A percentile compares a stretch with the other conserved stretches of the same genome.
phyloP scores from a whole-genome alignment of 306 rosid species.

The Vachellia collinsii region DNA sequence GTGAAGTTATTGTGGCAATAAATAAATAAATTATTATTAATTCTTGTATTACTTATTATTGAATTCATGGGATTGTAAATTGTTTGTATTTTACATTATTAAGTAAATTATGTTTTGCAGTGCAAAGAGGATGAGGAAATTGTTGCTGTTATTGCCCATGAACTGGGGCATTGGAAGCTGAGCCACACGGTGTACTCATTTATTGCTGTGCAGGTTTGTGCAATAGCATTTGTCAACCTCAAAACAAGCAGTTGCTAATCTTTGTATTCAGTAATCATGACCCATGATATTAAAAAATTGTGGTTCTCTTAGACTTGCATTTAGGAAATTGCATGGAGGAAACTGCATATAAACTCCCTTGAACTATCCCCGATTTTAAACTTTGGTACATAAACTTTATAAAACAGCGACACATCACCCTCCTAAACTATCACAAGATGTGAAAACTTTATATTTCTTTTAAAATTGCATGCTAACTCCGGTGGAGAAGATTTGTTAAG shows the following conservation, averaged over 20 bases:
- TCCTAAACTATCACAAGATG: neutral
- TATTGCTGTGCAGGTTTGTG: slow-evolving; percentile 90
- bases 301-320: slow-evolving; percentile 26
- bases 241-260: slow-evolving; percentile 21
- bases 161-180: slow-evolving; percentile 99
- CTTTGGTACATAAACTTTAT: neutral
- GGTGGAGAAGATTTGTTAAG: neutral
- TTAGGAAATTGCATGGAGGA: slow-evolving; percentile 1
- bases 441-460: neutral
- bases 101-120: slow-evolving; percentile 49
- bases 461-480: neutral
- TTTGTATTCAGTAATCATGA: neutral
- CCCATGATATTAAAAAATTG: neutral
- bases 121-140: slow-evolving; percentile 94
- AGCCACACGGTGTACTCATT: slow-evolving; percentile 91
- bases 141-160: slow-evolving; percentile 97
- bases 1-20: neutral
- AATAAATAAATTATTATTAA: neutral
- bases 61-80: slow-evolving; percentile 1
- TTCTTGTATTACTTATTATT: neutral
- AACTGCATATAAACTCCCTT: neutral
- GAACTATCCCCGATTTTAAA: neutral
- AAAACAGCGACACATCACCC: neutral
- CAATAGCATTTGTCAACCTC: slow-evolving; percentile 30
- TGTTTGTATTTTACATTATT: slow-evolving; percentile 21